Evolutionary conservation across 2,329 filamentous ascomycete species (phyloP), one percentile per base, ranked within the genome.

Genomic region (Venturia oleaginea): DNA sequence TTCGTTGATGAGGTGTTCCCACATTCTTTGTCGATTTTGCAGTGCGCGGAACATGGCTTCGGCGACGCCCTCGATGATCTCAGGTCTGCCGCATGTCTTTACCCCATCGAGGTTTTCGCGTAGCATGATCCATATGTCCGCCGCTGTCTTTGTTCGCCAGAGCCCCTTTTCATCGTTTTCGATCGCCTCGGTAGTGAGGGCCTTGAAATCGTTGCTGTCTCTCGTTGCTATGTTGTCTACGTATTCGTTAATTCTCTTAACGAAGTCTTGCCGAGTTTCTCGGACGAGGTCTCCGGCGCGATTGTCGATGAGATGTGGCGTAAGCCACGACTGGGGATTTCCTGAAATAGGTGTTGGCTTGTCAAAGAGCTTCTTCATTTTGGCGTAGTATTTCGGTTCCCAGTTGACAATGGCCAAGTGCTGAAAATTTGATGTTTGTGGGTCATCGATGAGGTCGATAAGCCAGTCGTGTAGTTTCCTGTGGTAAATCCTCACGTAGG

Each of bases 91-190:
- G 55, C 92, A 96, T 71, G 90, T 89, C 48, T 86, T 87, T 4
- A 92, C 92, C 0, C 92, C 91, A 67, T 89, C 85, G 40, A 96
- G 84, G 76, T 99, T 94, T 76, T 99, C 93, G 69, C 90, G 87
- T 67, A 99, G 81, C 92, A 99, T 97, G 66, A 92, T 89, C 92
- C 95, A 99, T 81, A 97, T 89, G 71, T 96, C 92, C 64, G 92
- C 89, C 63, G 96, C 81, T 67, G 92, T 96, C 77, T 90, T 92
- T 62, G 92, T 97, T 61, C 93, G 88, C 78, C 96, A 92, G 74
- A 91, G 92, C 66, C 91, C 91, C 74, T 95, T 92, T 72, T 92
- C 87, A 75, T 95, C 92, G 70, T 86, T 86, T 73, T 96, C 92
- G 67, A 97, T 81, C 72, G 92, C 90, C 70, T 92, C 90, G 66